Evolutionary conservation across 768 basidiomycete species (phyloP), one percentile per base, ranked within the genome.

Genomic region (Amanita thiersii): DNA sequence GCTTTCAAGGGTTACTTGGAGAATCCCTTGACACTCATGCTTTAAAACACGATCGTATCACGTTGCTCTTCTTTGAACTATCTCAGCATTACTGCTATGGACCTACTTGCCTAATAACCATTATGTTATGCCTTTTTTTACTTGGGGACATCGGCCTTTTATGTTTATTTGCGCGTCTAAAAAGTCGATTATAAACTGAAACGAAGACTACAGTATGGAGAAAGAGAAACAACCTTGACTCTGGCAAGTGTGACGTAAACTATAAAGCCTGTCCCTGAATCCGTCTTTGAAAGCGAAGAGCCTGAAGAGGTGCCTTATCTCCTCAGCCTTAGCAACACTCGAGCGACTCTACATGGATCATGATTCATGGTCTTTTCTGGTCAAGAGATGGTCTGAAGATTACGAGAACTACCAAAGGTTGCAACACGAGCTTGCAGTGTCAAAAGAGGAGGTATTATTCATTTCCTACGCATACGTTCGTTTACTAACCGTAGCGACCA

Each of bases 1-100:
- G 87, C 90, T 28, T 94, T 98, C 75, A 94, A 89, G 65, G 85
- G 88, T 29, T 96, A 92, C 66, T 70, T 98, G 53, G 94, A 98
- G 69, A 94, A 97, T 60, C 93, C 93, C 34, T 63, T 96, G 57
- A 93, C 92, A 14, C 92, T 97, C 58, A 94, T 96, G 92, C 77
- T 97, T 45, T 96, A 61, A 79, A 52, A 35, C 39, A 19, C 9
- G 19, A 6, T n/a, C n/a, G 26, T 28, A 7, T n/a, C n/a, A 28
- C 14, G 12, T 20, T n/a, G 23, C 12, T 40, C 18, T 19, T 41
- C 7, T 17, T 37, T 14, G 36, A 21, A 8, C 38, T 30, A 30
- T 37, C 29, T 49, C 38, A 29, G 21, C 33, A 44, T 39, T 40
- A 45, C 37, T 47, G 33, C 42, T 43, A 41, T 39, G 24, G 18